Base-by-base conservation (phyloP, 2,329 filamentous ascomycete genomes). In the Hymenoscyphus occultus region DNA sequence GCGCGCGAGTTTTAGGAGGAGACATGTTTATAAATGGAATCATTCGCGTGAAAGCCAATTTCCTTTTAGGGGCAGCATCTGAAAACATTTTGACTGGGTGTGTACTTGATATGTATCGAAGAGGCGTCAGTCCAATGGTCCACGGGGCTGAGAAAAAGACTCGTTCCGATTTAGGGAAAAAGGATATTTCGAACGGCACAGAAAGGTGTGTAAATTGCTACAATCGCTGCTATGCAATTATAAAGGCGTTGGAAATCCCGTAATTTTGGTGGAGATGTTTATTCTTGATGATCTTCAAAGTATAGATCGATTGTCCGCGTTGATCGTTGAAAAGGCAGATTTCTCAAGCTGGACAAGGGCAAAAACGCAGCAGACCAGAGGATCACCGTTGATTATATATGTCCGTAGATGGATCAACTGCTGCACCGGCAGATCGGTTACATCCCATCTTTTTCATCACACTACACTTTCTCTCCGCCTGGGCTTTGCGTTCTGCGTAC, bases 1-100 rank as follows among this genome's bases (percentile, higher is more conserved):
- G 39, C 19, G 32, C 42, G 32, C 45, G 64, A 60, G 59, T 65
- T 39, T 62, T 57, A 57, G 63, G 59, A 16, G 59, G 39, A 10
- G 57, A 58, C 56, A 64, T 65, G 48, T 67, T 64, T 61, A 67
- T 65, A 56, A 70, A 64, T 56, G 69, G 67, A 16, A 71, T 71
- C 28, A 71, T 65, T 57, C 65, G 66, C 19, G 48, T 54, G 48
- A 54, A 3, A 28, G 39, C 63, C 64, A 70, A 66, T 31, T 62
- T 67, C 40, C 57, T 64, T 66, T 57, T 57, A 14, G 60, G 63
- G 59, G 22, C 35, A 54, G 31, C 65, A 63, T 56, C 14, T n/a
- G 16, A 39, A 40, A 48, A 48, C 16, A 28, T 39, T 58, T 57
- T 42, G 51, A n/a, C 56, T 42, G 19, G 22, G 42, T 63, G 22